Conservation (phyloP, 1,284 basidiomycete species). For the Porogramme epimiltina region DNA sequence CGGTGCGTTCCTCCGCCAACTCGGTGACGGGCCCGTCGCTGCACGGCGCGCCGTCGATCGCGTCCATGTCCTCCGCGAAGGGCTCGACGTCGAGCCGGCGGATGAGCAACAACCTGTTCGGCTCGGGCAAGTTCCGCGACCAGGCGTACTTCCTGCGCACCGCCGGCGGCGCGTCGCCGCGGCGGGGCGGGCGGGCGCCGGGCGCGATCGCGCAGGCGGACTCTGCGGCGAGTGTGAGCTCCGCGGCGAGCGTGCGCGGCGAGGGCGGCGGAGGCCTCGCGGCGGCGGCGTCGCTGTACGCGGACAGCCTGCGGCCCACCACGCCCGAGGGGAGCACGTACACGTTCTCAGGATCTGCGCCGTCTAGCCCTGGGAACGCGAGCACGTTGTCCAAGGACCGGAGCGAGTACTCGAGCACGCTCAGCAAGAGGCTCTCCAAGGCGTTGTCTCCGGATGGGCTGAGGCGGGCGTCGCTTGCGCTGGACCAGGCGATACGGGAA, state of each 20-base stretch:
- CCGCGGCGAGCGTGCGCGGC: conserved; percentile 26
- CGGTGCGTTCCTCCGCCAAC: conserved; percentile 42
- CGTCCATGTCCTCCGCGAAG: conserved; percentile 37
- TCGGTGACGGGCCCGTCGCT: conserved; percentile 42
- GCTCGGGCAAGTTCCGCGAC: conserved; percentile 74
- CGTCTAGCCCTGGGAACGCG: conserved; percentile 53
- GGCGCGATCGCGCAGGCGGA: conserved; percentile 55
- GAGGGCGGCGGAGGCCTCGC: conserved; percentile 45
- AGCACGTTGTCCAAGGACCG: conserved; percentile 23
- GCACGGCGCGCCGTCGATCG: conserved; percentile 42
- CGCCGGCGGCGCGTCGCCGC: conserved; percentile 33
- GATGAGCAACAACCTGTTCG: conserved; percentile 82
- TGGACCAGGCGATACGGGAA: conserved; percentile 73
- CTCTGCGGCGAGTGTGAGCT: conserved; percentile 41
- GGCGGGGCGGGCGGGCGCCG: conserved; percentile 46
- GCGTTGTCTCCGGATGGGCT: conserved; percentile 52
- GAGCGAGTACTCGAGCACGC: conserved; percentile 18
- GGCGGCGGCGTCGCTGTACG: conserved; percentile 40
- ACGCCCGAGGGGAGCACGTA: conserved; percentile 53
- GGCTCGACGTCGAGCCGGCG: conserved; percentile 53
- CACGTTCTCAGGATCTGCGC: conserved; percentile 35
- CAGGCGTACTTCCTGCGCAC: conserved; percentile 67
- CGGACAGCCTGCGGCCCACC: conserved; percentile 48
- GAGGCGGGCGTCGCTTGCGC: conserved; percentile 67
- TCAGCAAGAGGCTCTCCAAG: conserved; percentile 43